Evolutionary conservation across 1,284 basidiomycete genomes (phyloP).

Genomic region (Megacollybia platyphylla): DNA sequence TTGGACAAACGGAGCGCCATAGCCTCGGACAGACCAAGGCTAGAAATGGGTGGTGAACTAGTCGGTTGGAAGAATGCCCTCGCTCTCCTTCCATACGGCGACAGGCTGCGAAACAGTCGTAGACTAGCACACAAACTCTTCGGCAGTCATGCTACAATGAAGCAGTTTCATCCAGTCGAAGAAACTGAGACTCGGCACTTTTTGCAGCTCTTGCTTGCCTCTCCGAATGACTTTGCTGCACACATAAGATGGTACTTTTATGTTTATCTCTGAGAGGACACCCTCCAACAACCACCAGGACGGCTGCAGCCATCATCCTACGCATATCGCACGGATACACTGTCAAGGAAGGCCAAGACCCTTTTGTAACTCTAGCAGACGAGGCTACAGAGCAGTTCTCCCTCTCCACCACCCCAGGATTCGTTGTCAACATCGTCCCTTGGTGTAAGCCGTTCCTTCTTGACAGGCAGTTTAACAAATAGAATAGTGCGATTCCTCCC

Average conservation of each 20-base stretch:
- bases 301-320: constrained; percentile 44
- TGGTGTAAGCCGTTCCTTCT: constrained; percentile 22
- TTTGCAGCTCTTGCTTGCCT: constrained; percentile 37
- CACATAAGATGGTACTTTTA: constrained; percentile 37
- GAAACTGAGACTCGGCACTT: constrained; percentile 44
- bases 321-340: constrained; percentile 51
- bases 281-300: constrained; percentile 18
- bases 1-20: constrained; percentile 37
- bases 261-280: constrained; percentile 9
- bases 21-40: constrained; percentile 55
- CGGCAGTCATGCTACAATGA: constrained; percentile 36
- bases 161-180: constrained; percentile 32
- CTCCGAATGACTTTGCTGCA: constrained; percentile 35
- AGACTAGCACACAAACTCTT: constrained; percentile 46
- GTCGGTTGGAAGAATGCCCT: constrained; percentile 56
- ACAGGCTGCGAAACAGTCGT: constrained; percentile 48
- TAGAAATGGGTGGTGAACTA: constrained; percentile 25
- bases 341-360: constrained; percentile 42
- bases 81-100: constrained; percentile 47
- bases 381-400: constrained; percentile 46
- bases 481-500: constrained; percentile 43
- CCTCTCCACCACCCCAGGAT: constrained; percentile 39
- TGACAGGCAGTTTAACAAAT: background rate
- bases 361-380: constrained; percentile 44
- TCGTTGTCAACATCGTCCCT: constrained; percentile 45